Percentiles rank a stretch among this genome's conserved stretches.
Evolutionary conservation across 2,329 filamentous ascomycete species (phyloP).

Genomic region (Hypoxylon sp.): DNA sequence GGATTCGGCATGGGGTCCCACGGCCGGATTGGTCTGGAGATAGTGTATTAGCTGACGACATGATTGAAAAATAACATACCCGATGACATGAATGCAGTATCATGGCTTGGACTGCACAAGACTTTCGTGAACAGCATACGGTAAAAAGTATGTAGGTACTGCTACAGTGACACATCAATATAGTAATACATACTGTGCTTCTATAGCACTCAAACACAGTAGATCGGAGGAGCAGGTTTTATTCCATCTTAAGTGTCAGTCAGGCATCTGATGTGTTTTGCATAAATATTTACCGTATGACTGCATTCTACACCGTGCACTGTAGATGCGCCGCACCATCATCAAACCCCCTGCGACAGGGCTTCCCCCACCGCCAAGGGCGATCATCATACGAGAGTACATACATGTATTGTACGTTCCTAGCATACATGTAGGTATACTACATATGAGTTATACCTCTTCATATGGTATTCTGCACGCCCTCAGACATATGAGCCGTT

Average conservation of each 20-base stretch:
- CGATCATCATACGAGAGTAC: slow-evolving; percentile 49
- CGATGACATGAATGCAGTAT: neutral
- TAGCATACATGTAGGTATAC: slow-evolving; percentile 1
- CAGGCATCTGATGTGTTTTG: slow-evolving; percentile 11
- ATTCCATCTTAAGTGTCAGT: slow-evolving; percentile 6
- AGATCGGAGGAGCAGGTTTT: slow-evolving; percentile 21
- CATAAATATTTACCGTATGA: slow-evolving; percentile 34
- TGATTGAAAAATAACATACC: slow-evolving; percentile 7
- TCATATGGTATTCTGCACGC: slow-evolving; percentile 15
- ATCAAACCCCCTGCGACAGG: slow-evolving; percentile 41
- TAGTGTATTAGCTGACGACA: slow-evolving; percentile 5
- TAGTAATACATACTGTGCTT: slow-evolving; percentile 27
- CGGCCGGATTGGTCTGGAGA: slow-evolving; percentile 11
- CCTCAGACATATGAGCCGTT: slow-evolving; percentile 18
- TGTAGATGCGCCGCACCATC: slow-evolving; percentile 37
- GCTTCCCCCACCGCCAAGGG: slow-evolving; percentile 48
- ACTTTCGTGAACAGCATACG: slow-evolving; percentile 21
- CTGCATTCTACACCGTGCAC: slow-evolving; percentile 28
- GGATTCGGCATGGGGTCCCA: slow-evolving; percentile 3
- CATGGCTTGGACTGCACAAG: slow-evolving; percentile 15
- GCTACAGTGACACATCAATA: slow-evolving; percentile 29
- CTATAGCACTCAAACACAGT: slow-evolving; percentile 9
- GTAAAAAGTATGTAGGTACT: slow-evolving; percentile 3
- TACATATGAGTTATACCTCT: slow-evolving; percentile 16
- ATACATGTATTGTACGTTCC: slow-evolving; percentile 17